Evolutionary conservation across 1,284 basidiomycete species (phyloP).

Genomic region (Fomitiporia mediterranea): DNA sequence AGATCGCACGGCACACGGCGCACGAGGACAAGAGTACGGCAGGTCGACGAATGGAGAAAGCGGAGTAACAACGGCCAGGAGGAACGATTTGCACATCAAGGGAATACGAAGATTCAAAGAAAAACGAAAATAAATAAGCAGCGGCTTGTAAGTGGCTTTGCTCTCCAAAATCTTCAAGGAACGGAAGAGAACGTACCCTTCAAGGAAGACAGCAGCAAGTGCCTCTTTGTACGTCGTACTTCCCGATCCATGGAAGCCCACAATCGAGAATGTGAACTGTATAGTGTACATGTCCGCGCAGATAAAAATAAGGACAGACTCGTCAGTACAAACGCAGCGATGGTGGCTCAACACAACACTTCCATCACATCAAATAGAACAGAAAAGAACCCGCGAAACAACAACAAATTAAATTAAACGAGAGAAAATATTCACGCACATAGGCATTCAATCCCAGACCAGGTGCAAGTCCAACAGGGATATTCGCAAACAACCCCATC

Average conservation of each 20-base stretch:
- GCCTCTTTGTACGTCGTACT: conserved; percentile 77
- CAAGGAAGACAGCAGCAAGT: conserved; percentile 83
- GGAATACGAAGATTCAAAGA: too few relatives aligned
- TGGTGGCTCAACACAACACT: too few relatives aligned
- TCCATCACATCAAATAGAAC: too few relatives aligned
- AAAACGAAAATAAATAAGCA: too few relatives aligned
- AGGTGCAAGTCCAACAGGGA: conserved; percentile 79
- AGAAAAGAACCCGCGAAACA: too few relatives aligned
- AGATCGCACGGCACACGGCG: background rate
- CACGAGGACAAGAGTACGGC: background rate
- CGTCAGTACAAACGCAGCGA: too few relatives aligned
- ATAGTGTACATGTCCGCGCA: background rate
- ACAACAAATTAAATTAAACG: too few relatives aligned
- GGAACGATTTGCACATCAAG: too few relatives aligned
- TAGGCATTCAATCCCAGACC: conserved; percentile 84
- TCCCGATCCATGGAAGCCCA: conserved; percentile 78
- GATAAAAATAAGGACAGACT: background rate
- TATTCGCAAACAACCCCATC: conserved; percentile 82
- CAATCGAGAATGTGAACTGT: conserved; percentile 84
- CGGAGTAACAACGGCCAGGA: too few relatives aligned
- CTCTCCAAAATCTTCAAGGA: background rate
- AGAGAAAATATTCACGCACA: conserved; percentile 38
- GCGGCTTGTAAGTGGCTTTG: too few relatives aligned
- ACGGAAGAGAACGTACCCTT: conserved; percentile 50
- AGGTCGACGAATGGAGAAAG: background rate